These are phyloP conservation scores for Botrytis hyacinthi DNA, from an alignment of 2,329 filamentous ascomycete genomes.

Conservation along the genomic window DNA sequence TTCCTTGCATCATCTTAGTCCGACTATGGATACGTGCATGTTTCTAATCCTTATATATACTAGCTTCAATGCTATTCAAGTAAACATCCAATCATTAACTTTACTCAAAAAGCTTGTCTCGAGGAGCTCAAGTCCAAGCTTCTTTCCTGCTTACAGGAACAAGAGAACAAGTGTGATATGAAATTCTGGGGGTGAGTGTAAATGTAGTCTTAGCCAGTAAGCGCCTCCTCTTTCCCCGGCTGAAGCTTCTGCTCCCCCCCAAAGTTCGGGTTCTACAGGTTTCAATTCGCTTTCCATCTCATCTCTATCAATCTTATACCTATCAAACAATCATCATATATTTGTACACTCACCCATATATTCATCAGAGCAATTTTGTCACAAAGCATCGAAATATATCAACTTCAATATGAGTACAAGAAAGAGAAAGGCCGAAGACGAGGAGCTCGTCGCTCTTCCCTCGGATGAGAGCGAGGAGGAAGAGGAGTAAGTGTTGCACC, in stretches of 20 bases:
- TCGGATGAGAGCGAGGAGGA: constrained; percentile 37
- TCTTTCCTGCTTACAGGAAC: constrained; percentile 14
- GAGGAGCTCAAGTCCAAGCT: constrained; percentile 14
- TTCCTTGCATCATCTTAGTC: constrained; percentile 17
- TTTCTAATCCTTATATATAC: neutral
- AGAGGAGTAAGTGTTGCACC: constrained; percentile 32
- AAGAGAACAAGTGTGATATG: constrained; percentile 12
- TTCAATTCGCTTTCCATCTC: neutral
- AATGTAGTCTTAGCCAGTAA: constrained; percentile 14
- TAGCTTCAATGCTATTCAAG: neutral
- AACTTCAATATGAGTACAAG: constrained; percentile 27
- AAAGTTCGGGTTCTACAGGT: neutral
- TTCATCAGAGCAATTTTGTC: neutral
- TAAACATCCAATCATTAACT: constrained; percentile 6
- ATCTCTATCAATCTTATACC: neutral
- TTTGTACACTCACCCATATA: neutral
- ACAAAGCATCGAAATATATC: neutral
- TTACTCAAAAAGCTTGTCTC: neutral
- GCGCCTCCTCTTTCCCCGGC: constrained; percentile 2
- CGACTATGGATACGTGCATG: constrained; percentile 14
- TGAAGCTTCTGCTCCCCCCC: constrained; percentile 1
- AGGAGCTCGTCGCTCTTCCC: constrained; percentile 37
- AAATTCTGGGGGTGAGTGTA: neutral
- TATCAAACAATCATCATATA: neutral
- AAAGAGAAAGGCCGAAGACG: constrained; percentile 35